phyloP scores from a whole-genome alignment of 176 grass and related monocot species.

The Chrysopogon serrulatus region DNA sequence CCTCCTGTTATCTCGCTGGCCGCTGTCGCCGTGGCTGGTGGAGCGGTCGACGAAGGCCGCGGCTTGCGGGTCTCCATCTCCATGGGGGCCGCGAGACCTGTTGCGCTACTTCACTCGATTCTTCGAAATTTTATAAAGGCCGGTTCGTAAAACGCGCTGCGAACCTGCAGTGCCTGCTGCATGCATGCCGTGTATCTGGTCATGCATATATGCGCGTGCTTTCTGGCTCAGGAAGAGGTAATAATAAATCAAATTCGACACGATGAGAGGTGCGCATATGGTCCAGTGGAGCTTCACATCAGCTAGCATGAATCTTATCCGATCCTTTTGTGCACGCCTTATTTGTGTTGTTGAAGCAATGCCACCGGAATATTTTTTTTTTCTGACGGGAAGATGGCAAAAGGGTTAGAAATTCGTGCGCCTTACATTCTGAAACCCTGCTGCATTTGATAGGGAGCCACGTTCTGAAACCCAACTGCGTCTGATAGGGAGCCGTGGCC shows the following conservation, averaged over 20 bases:
- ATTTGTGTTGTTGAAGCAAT: not conserved
- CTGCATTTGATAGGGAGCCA: not conserved
- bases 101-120: not conserved
- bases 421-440: not conserved
- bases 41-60: not conserved
- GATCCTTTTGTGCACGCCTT: not conserved
- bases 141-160: no score
- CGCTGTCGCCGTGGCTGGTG: no score
- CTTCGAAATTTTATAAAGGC: no score
- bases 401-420: not conserved
- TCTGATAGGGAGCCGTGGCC: not conserved
- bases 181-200: not conserved
- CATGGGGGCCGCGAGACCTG: not conserved
- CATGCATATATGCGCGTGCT: no score
- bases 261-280: not conserved
- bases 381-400: not conserved
- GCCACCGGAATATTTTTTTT: not conserved
- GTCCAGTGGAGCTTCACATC: not conserved
- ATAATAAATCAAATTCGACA: not conserved
- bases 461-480: not conserved
- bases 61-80: not conserved
- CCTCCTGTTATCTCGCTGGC: not conserved
- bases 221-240: no score
- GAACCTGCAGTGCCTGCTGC: no score
- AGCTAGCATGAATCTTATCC: slow-evolving; percentile 3